A percentile compares a stretch with the other conserved stretches of the same genome.
These are phyloP conservation scores for Fusarium dimerum DNA, from an alignment of 2,329 filamentous ascomycete species.

Conservation along the genomic window DNA sequence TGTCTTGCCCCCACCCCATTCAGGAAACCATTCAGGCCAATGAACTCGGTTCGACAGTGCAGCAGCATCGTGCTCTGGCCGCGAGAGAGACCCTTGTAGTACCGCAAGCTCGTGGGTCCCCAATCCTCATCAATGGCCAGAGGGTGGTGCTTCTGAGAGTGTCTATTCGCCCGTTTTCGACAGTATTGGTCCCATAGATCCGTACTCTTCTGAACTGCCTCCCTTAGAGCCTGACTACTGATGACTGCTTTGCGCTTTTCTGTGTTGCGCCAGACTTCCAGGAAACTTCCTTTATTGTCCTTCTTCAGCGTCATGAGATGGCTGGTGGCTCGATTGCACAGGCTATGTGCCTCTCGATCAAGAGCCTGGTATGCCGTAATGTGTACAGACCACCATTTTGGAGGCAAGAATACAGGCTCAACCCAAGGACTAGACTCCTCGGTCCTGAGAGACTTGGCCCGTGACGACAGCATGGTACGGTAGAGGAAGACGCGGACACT, in stretches of 20 bases:
- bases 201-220: not conserved
- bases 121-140: not conserved
- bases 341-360: not conserved
- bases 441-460: not conserved
- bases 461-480: not conserved
- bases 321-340: not conserved
- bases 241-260: not conserved
- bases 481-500: not conserved
- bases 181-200: not conserved
- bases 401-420: not conserved
- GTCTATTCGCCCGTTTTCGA: not conserved
- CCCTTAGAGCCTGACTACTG: not conserved
- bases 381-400: not conserved
- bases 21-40: not conserved
- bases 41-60: conserved; percentile 3
- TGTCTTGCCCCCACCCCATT: not conserved
- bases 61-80: conserved; percentile 4
- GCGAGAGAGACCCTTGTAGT: conserved; percentile 1
- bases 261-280: not conserved
- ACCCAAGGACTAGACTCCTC: no score
- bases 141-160: not conserved
- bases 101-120: not conserved
- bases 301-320: not conserved
- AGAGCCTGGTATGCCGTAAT: not conserved
- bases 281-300: not conserved